phyloP scores from a whole-genome alignment of 2,329 filamentous ascomycete species.

The Pseudogymnoascus sp. region DNA sequence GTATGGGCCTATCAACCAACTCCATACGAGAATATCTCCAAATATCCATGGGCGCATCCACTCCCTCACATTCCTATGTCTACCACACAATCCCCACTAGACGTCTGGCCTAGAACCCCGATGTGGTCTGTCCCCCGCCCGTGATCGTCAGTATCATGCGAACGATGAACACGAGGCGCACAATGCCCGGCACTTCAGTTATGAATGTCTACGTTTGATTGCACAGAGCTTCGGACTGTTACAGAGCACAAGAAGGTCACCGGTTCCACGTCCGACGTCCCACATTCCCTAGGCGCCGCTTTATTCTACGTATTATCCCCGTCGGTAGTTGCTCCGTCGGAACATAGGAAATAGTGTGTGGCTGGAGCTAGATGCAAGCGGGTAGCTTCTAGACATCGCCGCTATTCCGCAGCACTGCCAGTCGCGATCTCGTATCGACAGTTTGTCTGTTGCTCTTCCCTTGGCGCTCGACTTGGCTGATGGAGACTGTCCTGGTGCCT shows the following conservation, averaged over 20 bases:
- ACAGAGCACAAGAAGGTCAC: background rate
- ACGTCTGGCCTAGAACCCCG: background rate
- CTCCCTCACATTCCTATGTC: background rate
- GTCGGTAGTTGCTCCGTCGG: background rate
- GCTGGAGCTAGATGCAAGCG: background rate
- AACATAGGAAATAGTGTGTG: background rate
- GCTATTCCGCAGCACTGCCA: background rate
- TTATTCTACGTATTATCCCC: background rate
- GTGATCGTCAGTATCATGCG: slow-evolving; percentile 6
- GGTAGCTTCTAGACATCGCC: background rate
- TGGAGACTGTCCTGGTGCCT: background rate
- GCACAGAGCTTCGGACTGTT: background rate
- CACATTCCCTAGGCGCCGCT: background rate
- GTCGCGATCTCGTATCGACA: background rate
- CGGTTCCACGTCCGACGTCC: background rate
- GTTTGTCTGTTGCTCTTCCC: background rate
- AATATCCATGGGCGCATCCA: background rate
- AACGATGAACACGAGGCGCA: background rate
- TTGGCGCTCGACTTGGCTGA: background rate
- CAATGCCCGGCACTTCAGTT: background rate
- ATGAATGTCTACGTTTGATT: background rate
- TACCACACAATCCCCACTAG: background rate
- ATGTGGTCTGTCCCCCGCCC: background rate
- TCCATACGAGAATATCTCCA: background rate
- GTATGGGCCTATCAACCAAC: background rate